Conservation (phyloP, 768 basidiomycete genomes). For the Clathrus columnatus region DNA sequence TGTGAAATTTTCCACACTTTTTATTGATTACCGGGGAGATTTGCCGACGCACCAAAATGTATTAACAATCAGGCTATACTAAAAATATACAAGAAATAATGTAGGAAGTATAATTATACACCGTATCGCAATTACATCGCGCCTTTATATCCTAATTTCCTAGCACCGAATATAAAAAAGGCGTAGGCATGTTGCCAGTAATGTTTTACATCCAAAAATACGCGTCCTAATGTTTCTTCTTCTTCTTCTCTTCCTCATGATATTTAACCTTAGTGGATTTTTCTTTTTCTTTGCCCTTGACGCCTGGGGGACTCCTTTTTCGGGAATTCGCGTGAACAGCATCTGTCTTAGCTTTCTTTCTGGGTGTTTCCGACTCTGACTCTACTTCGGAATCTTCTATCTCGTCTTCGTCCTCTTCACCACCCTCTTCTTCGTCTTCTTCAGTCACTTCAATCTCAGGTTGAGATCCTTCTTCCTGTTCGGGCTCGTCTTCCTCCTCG, state of each 20-base stretch:
- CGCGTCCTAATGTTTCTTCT: not conserved
- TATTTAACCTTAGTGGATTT: not conserved
- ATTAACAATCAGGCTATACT: too few species aligned
- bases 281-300: conserved; percentile 11
- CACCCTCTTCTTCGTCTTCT: conserved; percentile 1
- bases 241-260: not conserved
- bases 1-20: too few species aligned
- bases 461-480: not conserved
- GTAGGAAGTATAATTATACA: too few species aligned
- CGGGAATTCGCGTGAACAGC: not conserved
- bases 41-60: too few species aligned
- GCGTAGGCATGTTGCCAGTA: too few species aligned
- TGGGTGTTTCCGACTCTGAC: conserved; percentile 9
- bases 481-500: conserved; percentile 1
- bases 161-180: too few species aligned
- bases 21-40: too few species aligned
- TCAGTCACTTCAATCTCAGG: not conserved
- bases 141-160: too few species aligned
- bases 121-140: too few species aligned
- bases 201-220: too few species aligned
- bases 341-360: conserved; percentile 11
- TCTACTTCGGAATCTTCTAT: conserved; percentile 12
- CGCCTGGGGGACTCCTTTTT: conserved; percentile 5
- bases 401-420: not conserved
- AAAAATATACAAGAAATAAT: too few species aligned